Conservation (phyloP, 495 filamentous ascomycete species). For the Penicillium paxilli region DNA sequence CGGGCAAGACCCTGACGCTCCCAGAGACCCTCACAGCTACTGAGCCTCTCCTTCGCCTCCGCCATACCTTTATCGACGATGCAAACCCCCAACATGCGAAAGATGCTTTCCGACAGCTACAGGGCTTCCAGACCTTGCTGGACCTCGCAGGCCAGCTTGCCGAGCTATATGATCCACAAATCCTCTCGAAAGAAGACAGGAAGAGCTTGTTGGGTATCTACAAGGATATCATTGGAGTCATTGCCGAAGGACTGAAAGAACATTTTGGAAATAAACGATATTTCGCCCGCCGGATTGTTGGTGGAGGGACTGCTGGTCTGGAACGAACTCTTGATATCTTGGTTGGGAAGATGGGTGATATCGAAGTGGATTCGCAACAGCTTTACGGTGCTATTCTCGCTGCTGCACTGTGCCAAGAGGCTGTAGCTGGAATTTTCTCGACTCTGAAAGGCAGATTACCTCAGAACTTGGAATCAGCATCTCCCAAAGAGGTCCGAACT, state of each 20-base stretch:
- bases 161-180: constrained; percentile 64
- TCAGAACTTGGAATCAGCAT: constrained; percentile 4
- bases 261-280: constrained; percentile 87
- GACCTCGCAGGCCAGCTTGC: constrained; percentile 66
- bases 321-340: constrained; percentile 64
- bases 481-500: constrained; percentile 23
- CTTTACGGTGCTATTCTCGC: constrained; percentile 84
- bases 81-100: constrained; percentile 48
- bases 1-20: constrained; percentile 20
- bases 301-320: constrained; percentile 76
- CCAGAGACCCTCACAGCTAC: constrained; percentile 35
- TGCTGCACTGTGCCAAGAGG: constrained; percentile 77
- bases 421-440: constrained; percentile 50
- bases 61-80: constrained; percentile 58
- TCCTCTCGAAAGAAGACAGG: constrained; percentile 56
- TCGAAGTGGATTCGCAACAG: constrained; percentile 65
- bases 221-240: constrained; percentile 65
- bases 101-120: constrained; percentile 81
- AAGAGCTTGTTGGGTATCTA: constrained; percentile 66
- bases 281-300: constrained; percentile 70
- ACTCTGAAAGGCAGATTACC: constrained; percentile 30
- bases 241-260: constrained; percentile 73
- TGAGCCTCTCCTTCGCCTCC: constrained; percentile 46
- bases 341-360: constrained; percentile 52
- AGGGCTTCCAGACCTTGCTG: constrained; percentile 77